Base-by-base conservation (phyloP, 1,284 basidiomycete genomes). In the Ceratobasidium papillatum region DNA sequence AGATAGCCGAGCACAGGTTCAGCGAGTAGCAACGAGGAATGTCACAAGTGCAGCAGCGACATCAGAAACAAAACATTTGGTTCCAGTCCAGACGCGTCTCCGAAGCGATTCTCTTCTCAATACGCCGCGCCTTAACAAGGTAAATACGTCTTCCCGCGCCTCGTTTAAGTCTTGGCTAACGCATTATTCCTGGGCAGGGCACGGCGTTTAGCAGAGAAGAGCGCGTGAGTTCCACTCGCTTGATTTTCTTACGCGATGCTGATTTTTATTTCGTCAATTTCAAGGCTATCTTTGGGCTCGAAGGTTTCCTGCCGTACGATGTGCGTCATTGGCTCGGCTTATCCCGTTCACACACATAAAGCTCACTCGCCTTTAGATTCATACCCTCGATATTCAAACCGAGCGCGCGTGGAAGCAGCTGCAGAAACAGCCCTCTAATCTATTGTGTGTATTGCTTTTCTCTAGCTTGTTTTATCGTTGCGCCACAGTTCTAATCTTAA, bases 291-390 rank as follows among this genome's bases (percentile, higher is more conserved):
- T 83, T 86, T 74, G 85, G 85, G 0, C 80, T 87, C 4, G 84
- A 85, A 62, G 85, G 85, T 25, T 84, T 87, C 76, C 79, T 87
- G 30, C 86, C 86, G 7, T 85, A 85, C 74, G 86, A 87, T 78
- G 83, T 86, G 11, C 84, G 85, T 52, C 74, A 45, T 54, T 17
- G 22, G 41, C 54, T 63, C 58, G 25, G 69, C 49, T 58, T 27
- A 61, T 71, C 66, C 49, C 34, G 43, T 17, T 65, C 27, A 19
- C 36, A 1, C n/a, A 36, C 38, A 4, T 17, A 27, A 32, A 19
- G 14, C 47, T 51, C 38, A 61, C 30, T 36, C 3, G n/a, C 14
- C 25, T 22, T 19, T 58, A 72, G 69, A 72, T 72, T 27, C 69
- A 72, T 32, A 72, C 69, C 17, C 69, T 72, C 58, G 69, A 72